Evolutionary conservation across 495 filamentous ascomycete genomes (phyloP), one percentile per base, ranked within the genome.

Genomic region (Chaetomidium leptoderma): DNA sequence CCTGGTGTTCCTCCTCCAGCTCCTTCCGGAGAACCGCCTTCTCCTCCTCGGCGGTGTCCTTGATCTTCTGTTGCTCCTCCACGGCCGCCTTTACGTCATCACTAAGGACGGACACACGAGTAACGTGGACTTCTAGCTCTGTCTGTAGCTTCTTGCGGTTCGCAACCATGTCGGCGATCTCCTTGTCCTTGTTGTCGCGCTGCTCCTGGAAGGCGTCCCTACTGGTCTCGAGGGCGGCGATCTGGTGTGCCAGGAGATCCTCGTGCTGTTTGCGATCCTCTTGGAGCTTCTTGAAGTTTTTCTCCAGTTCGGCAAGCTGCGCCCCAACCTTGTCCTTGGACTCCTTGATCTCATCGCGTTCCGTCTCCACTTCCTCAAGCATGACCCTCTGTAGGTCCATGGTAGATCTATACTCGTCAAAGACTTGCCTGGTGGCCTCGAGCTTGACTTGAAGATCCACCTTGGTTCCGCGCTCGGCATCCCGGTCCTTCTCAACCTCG

Each of bases 311-410:
- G 14, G 49, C 55, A 48, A 72, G 35, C 55, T 68, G 65, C 40
- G 63, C 66, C 53, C 71, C 70, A 17, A 66, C 60, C 43, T 62
- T 58, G 53, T 67, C 66, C 43, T 63, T 68, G 36, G 63, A 60
- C 42, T 65, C 58, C 55, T 61, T 66, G 36, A 72, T 65, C 44
- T 59, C 64, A 30, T 76, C 72, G 30, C 69, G 68, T 49, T 76
- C 72, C 61, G 66, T 71, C 66, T 77, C 73, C 17, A 63, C 60
- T 24, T 78, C 72, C 33, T 58, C 30, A 30, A 77, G 59, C 68
- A 73, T 64, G 46, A 61, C 63, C 42, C 72, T 64, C 27, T 73
- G 69, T 29, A 72, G 62, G 37, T 71, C 70, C 36, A 70, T 70
- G 46, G 69, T 70, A 55, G 56, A 64, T 7, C 63, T 69, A 62